Conservation (phyloP, 345 rosid species). For the Eucalyptus pauciflora region DNA sequence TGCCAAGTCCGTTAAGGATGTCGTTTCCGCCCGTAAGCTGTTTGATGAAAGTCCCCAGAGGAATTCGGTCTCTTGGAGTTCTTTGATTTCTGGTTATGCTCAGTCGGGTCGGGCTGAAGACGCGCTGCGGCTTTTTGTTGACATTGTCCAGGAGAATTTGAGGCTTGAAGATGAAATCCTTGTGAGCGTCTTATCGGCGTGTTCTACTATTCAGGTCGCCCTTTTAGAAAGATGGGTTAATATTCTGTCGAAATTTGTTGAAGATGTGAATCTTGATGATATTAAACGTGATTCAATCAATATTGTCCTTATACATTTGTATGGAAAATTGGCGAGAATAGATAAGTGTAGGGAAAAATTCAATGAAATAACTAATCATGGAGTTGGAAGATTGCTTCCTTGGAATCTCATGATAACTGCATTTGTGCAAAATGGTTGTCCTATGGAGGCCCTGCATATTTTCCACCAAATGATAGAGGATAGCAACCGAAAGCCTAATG, state of each 20-base stretch:
- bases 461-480: conserved; percentile 16
- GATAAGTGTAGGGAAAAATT: conserved; percentile 20
- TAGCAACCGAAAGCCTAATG: conserved; percentile 13
- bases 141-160: conserved; percentile 10
- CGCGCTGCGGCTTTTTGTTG: conserved; percentile 13
- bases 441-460: conserved; percentile 17
- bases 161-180: conserved; percentile 13
- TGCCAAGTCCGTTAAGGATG: conserved; percentile 2
- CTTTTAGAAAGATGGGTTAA: conserved; percentile 17
- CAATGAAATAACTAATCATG: conserved; percentile 1
- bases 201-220: conserved; percentile 6
- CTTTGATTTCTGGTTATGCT: conserved; percentile 22
- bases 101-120: conserved; percentile 14
- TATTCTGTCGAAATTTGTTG: neutral
- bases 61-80: conserved; percentile 8
- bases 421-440: conserved; percentile 18
- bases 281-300: conserved; percentile 6
- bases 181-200: conserved; percentile 23
- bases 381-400: conserved; percentile 17
- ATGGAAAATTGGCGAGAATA: conserved; percentile 23
- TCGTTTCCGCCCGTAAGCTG: conserved; percentile 20
- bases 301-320: conserved; percentile 15
- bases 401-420: conserved; percentile 36
- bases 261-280: neutral
- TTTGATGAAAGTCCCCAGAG: conserved; percentile 32